Evolutionary conservation across 1,284 basidiomycete genomes (phyloP), one percentile per base, ranked within the genome.

Genomic region (Pseudomicrostroma phylloplanum): DNA sequence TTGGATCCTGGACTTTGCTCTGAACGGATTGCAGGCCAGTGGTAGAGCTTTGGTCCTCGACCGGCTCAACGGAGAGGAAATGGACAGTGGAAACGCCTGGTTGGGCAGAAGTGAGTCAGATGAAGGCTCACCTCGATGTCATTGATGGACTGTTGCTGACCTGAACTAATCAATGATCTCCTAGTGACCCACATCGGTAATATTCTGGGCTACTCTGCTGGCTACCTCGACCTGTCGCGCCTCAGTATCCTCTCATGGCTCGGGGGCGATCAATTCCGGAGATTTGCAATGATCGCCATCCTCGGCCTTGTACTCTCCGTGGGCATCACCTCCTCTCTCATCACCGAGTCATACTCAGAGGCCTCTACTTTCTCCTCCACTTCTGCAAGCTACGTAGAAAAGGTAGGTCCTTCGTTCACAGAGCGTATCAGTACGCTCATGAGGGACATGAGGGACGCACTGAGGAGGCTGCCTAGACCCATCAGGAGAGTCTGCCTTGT

Each of bases 191-290:
- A 74, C 25, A 56, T 65, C 1, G 74, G 72, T 53, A 76, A 76
- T 55, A 69, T 78, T 1, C 55, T 76, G 1, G 76, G 75, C 25
- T 77, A 77, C 61, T 64, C 74, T 58, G 63, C 77, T 87, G 91
- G 92, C 26, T 96, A 90, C 81, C 79, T 93, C 57, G 90, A 94
- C 23, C 84, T 97, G 30, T 86, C 86, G 0, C 82, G 85, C 59
- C 82, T 92, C 64, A 88, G 88, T 1, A 80, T 90, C 55, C 83
- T 97, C 53, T 82, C 85, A 17, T 85, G 89, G 61, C 81, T 97
- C n/a, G 92, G 93, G 41, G 93, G 92, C 1, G 87, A 86, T 43
- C 96, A 98, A 79, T 98, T 98, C 82, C 86, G 94, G 68, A 94
- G 94, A 79, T 91, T 98, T 74, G 94, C 92, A 72, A 83, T 97